Conservation (phyloP, 345 rosid species). For the Aegle marmelos region DNA sequence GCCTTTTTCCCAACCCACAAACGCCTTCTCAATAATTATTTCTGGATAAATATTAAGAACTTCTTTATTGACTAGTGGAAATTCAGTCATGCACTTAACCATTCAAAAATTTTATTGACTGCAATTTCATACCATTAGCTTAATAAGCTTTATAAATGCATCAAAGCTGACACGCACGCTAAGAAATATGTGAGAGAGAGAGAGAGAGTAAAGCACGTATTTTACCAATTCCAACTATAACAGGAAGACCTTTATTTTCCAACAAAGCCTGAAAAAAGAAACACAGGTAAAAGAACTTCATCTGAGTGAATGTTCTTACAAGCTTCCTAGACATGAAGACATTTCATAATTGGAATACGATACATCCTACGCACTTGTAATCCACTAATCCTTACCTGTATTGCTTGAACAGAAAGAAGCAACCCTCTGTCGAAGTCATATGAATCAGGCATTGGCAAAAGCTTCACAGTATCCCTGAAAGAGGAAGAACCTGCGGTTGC, state of each 20-base stretch:
- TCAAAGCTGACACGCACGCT: slow-evolving; percentile 8
- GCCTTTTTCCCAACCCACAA: too few relatives aligned
- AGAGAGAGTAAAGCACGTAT: slow-evolving; percentile 11
- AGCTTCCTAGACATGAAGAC: background rate
- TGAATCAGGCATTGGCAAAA: slow-evolving; percentile 96
- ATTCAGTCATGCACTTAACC: background rate
- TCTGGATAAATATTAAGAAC: background rate
- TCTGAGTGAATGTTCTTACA: background rate
- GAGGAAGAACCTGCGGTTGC: slow-evolving; percentile 93
- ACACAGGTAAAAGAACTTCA: background rate
- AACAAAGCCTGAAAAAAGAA: slow-evolving; percentile 72
- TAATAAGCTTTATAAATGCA: background rate
- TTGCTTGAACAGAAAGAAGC: slow-evolving; percentile 98
- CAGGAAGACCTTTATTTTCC: slow-evolving; percentile 86
- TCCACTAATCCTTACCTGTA: slow-evolving; percentile 64
- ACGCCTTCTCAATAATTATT: background rate
- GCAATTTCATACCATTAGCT: background rate
- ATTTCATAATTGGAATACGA: background rate
- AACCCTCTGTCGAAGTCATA: slow-evolving; percentile 95
- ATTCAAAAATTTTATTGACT: background rate
- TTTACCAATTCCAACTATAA: slow-evolving; percentile 95
- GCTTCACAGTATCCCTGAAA: slow-evolving; percentile 88
- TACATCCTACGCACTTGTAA: slow-evolving; percentile 13
- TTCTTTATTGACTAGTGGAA: background rate
- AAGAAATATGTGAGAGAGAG: background rate